These are phyloP conservation scores for Tetramitus jugosus DNA, from an alignment of 208 protist genomes.

Conservation along the genomic window DNA sequence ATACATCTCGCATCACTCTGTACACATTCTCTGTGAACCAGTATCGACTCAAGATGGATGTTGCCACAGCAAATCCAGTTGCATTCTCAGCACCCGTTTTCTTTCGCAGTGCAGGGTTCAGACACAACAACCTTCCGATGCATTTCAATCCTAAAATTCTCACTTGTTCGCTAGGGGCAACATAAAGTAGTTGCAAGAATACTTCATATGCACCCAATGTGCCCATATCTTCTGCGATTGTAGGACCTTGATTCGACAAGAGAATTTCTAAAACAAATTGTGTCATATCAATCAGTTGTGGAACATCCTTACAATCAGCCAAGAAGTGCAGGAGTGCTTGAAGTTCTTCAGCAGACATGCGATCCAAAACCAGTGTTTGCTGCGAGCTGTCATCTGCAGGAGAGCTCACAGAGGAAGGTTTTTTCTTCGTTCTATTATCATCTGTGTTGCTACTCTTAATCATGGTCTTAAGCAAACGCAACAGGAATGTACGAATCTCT, in stretches of 20 bases:
- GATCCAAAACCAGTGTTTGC: neutral
- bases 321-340: conserved; percentile 4
- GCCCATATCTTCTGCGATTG: neutral
- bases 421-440: neutral
- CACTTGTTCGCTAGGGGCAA: neutral
- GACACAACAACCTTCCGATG: neutral
- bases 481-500: neutral
- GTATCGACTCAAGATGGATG: neutral
- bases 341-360: neutral
- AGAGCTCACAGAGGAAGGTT: neutral
- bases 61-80: neutral
- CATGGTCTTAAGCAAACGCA: neutral
- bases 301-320: neutral
- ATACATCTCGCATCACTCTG: neutral
- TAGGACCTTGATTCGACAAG: neutral
- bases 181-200: neutral
- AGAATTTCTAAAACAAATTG: conserved; percentile 2
- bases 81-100: neutral
- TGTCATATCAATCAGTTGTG: neutral
- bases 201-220: neutral
- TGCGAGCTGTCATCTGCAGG: no score
- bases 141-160: conserved; percentile 5
- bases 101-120: neutral
- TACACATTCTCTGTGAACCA: neutral
- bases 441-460: no score